Base-by-base conservation (phyloP, 257 asterid species). In the Solanum dulcamara region DNA sequence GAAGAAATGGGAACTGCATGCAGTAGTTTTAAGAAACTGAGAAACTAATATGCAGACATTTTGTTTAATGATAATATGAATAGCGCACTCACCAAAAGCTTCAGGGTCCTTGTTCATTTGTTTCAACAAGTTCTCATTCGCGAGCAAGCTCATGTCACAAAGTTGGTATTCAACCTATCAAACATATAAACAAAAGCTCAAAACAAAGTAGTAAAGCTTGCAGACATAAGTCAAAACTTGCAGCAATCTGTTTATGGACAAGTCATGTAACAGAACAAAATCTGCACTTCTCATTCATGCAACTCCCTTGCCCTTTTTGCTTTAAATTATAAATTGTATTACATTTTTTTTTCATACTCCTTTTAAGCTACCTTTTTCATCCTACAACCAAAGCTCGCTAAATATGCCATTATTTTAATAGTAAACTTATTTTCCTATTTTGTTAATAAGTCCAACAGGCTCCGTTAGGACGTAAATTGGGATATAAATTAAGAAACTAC, bases 81-180 rank as follows among this genome's bases (percentile, higher is more conserved):
- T 77, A 46, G 64, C 11, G 67, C 83, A 18, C 93, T 92, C 84
- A 95, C 99, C 99, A 64, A 83, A 97, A 85, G 97, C 98, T 90
- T 97, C 97, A 8, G 94, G 93, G 70, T 97, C 99, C 89, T 92
- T 97, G 42, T 77, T 88, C 67, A 93, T 96, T 79, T 94, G 98
- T 85, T 95, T 97, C 7, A 91, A 93, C 85, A 97, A 91, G 55
- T 96, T 90, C 80, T 97, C 99, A 55, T 97, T 97, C 24, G 99
- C 98, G 70, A 97, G 93, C 92, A 97, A 89, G 91, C 99, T 95
- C 98, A 95, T 93, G 87, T 95, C 98, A 85, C 99, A 95, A 71
- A 95, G 94, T 89, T 95, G 97, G 87, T 95, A 97, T 82, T 97
- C 99, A 70, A 95, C 98, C 99, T 95, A 92, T 40, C 68, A 86